These are phyloP conservation scores for Xylariaceae sp. DNA, from an alignment of 2,329 filamentous ascomycete genomes.

Conservation along the genomic window DNA sequence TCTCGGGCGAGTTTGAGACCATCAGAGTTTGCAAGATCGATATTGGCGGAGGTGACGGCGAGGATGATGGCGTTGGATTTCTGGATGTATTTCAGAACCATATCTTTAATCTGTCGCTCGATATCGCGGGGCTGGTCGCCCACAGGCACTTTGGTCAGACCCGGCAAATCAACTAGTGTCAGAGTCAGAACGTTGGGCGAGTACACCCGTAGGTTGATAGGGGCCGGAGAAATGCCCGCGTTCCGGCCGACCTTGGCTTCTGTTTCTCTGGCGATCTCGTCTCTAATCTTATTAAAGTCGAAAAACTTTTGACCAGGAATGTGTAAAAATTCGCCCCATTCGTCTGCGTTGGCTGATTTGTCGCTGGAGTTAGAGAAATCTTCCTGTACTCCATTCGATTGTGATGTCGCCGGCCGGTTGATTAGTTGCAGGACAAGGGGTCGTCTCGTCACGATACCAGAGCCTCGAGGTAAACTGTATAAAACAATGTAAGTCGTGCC, in stretches of 20 bases:
- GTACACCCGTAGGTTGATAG: constrained; percentile 98
- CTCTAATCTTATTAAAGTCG: constrained; percentile 98
- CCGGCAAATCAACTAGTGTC: constrained; percentile 94
- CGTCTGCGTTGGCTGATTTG: constrained; percentile 87
- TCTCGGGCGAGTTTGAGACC: constrained; percentile 94
- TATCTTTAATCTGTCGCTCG: constrained; percentile 93
- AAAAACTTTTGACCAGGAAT: constrained; percentile 96
- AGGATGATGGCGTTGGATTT: constrained; percentile 98
- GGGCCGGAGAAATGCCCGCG: constrained; percentile 92
- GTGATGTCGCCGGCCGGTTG: constrained; percentile 73
- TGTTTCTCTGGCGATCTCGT: constrained; percentile 96
- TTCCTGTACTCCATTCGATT: constrained; percentile 75
- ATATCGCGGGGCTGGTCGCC: constrained; percentile 97
- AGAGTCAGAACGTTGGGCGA: constrained; percentile 97
- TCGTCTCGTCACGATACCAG: constrained; percentile 94
- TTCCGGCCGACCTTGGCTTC: constrained; percentile 96
- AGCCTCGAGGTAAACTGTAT: constrained; percentile 87
- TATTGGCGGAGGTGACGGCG: constrained; percentile 94
- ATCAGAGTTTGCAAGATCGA: constrained; percentile 98
- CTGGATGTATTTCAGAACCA: constrained; percentile 98
- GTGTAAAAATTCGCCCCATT: constrained; percentile 99
- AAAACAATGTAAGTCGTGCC: constrained; percentile 7
- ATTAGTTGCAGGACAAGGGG: constrained; percentile 97
- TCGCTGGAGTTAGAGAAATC: constrained; percentile 73
- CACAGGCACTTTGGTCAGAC: constrained; percentile 94